Evolutionary conservation across 2,329 filamentous ascomycete species (phyloP).

Genomic region (Aureobasidium pullulans): DNA sequence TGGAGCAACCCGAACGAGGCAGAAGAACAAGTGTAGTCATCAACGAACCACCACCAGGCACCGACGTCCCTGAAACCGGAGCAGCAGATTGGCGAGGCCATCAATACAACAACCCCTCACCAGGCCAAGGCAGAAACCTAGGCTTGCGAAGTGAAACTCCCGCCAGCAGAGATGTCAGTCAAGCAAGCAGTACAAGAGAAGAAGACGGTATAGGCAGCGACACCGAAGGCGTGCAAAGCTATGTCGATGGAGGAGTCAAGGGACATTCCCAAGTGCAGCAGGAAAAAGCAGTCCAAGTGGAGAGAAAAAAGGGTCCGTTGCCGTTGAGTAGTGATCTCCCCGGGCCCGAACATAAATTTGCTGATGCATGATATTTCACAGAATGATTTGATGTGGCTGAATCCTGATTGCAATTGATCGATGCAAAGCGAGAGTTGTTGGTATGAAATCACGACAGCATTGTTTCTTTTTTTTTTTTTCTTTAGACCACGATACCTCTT

Average conservation of each 20-base stretch:
- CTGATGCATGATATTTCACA: not conserved
- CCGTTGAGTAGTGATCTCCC: slow-evolving; percentile 4
- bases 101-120: slow-evolving; percentile 18
- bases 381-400: not conserved
- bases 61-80: slow-evolving; percentile 61
- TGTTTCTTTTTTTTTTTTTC: not conserved
- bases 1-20: slow-evolving; percentile 18
- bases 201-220: slow-evolving; percentile 8
- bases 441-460: not conserved
- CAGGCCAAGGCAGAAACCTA: slow-evolving; percentile 49
- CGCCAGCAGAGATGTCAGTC: slow-evolving; percentile 59
- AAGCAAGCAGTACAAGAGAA: slow-evolving; percentile 47
- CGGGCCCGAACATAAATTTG: slow-evolving; percentile 1
- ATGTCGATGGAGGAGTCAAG: not conserved
- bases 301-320: slow-evolving; percentile 7
- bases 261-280: not conserved
- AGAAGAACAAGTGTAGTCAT: slow-evolving; percentile 41
- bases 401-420: too few relatives aligned
- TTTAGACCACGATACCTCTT: not conserved
- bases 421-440: not conserved
- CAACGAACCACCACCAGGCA: slow-evolving; percentile 57
- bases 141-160: slow-evolving; percentile 61
- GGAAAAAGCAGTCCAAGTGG: not conserved
- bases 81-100: slow-evolving; percentile 68
- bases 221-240: slow-evolving; percentile 8